A percentile compares a stretch with the other conserved stretches of the same genome.
Conservation (phyloP, 2,329 filamentous ascomycete species). For the Trichoderma pleuroti region DNA sequence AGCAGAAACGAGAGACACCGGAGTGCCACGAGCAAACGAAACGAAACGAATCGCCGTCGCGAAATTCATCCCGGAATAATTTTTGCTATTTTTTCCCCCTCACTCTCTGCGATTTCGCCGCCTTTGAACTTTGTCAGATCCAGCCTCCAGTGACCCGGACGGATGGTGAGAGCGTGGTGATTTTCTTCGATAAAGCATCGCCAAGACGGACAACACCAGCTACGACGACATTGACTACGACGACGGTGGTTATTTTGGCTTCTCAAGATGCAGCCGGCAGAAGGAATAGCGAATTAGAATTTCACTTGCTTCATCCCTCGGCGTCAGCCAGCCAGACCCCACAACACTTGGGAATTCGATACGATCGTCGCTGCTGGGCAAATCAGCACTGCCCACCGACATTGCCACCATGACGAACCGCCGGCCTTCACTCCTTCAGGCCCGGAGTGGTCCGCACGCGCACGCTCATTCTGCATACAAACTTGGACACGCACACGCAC, state of each 20-base stretch:
- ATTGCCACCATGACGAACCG: conserved; percentile 34
- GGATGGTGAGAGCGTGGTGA: not conserved
- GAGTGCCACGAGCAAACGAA: conserved; percentile 15
- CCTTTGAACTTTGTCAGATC: not conserved
- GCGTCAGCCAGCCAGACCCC: conserved; percentile 19
- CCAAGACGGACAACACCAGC: not conserved
- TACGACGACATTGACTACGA: not conserved
- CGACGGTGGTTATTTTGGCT: not conserved
- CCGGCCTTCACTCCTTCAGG: conserved; percentile 39
- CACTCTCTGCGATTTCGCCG: not conserved
- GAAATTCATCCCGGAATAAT: not conserved
- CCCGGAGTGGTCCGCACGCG: conserved; percentile 27
- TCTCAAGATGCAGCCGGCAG: conserved; percentile 19
- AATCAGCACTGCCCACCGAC: conserved; percentile 26
- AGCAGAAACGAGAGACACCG: not conserved
- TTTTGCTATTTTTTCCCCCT: not conserved
- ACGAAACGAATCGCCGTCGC: conserved; percentile 14
- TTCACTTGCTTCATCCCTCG: conserved; percentile 14
- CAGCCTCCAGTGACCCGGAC: not conserved
- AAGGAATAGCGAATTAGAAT: conserved; percentile 20
- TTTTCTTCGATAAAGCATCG: not conserved
- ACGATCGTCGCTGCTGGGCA: conserved; percentile 22
- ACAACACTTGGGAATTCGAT: conserved; percentile 23
- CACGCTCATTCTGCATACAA: conserved; percentile 26
- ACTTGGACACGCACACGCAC: conserved; percentile 20